These are phyloP conservation scores for Jamesozyma jinghongensis DNA, from an alignment of 805 yeast species.

Conservation along the genomic window DNA sequence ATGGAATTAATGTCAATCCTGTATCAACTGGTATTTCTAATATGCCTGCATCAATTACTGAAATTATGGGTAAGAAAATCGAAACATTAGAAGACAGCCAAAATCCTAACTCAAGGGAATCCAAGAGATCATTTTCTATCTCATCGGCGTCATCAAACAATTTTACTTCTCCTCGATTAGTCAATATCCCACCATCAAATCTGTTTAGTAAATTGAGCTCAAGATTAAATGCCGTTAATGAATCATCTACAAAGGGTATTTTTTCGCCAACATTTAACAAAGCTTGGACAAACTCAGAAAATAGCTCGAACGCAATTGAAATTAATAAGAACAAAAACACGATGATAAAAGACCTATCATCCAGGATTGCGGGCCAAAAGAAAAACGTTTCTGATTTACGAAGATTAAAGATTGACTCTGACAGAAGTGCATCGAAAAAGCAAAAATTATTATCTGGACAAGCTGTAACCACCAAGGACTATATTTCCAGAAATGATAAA, in stretches of 20 bases:
- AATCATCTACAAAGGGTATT: conserved; percentile 30
- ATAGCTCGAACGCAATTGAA: background rate
- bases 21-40: conserved; percentile 25
- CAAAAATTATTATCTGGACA: conserved; percentile 30
- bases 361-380: conserved; percentile 4
- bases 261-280: conserved; percentile 28
- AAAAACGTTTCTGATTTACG: conserved; percentile 26
- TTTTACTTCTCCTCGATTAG: conserved; percentile 6
- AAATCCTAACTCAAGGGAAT: background rate
- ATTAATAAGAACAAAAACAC: background rate
- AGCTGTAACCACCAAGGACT: conserved; percentile 13
- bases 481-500: conserved; percentile 6
- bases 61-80: conserved; percentile 18
- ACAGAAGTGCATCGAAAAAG: conserved; percentile 37
- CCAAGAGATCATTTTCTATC: conserved; percentile 13
- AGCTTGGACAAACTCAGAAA: conserved; percentile 3
- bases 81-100: background rate
- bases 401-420: conserved; percentile 34
- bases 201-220: conserved; percentile 32
- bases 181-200: conserved; percentile 18
- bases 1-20: conserved; percentile 27
- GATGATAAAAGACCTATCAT: conserved; percentile 6
- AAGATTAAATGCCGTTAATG: conserved; percentile 23
- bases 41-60: conserved; percentile 34
- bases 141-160: conserved; percentile 18